Conservation (phyloP, 176 grass and related monocot genomes). For the Panicum miliaceum region DNA sequence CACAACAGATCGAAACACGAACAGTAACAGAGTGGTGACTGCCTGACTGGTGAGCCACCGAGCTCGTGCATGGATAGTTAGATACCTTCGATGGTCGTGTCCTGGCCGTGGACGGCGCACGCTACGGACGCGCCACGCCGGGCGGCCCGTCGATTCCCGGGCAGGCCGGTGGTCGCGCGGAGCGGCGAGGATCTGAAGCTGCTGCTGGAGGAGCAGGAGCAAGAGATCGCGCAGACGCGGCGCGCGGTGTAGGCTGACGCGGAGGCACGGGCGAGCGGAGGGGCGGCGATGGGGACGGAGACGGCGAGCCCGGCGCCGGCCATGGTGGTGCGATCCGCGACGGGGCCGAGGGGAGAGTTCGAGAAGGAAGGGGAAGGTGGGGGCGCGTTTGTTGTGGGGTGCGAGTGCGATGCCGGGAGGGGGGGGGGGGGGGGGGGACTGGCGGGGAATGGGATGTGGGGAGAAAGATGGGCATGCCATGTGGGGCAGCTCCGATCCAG, state of each 20-base stretch:
- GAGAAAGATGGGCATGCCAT: neutral
- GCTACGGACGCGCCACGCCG: conserved; percentile 33
- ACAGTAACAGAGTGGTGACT: neutral
- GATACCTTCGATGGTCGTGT: conserved; percentile 62
- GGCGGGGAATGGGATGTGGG: neutral
- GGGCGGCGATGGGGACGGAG: conserved; percentile 32
- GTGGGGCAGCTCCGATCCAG: neutral
- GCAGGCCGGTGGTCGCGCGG: conserved; percentile 11
- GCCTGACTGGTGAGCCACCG: neutral
- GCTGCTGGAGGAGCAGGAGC: neutral
- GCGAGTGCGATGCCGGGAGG: neutral
- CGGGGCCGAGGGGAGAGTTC: conserved; percentile 30
- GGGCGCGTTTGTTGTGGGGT: conserved; percentile 35
- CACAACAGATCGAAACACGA: conserved; percentile 9
- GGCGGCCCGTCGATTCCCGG: neutral
- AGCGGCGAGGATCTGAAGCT: conserved; percentile 38
- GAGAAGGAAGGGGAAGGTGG: conserved; percentile 19
- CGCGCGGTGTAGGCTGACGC: neutral
- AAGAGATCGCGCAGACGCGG: conserved; percentile 30
- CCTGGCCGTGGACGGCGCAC: conserved; percentile 56
- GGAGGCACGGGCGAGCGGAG: neutral
- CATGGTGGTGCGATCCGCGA: conserved; percentile 46
- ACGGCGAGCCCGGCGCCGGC: conserved; percentile 44
- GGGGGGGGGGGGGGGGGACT: conserved; percentile 29
- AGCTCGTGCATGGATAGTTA: neutral